Evolutionary conservation across 2,329 filamentous ascomycete genomes (phyloP), one percentile per base, ranked within the genome.

Genomic region (Sporothrix protearum): DNA sequence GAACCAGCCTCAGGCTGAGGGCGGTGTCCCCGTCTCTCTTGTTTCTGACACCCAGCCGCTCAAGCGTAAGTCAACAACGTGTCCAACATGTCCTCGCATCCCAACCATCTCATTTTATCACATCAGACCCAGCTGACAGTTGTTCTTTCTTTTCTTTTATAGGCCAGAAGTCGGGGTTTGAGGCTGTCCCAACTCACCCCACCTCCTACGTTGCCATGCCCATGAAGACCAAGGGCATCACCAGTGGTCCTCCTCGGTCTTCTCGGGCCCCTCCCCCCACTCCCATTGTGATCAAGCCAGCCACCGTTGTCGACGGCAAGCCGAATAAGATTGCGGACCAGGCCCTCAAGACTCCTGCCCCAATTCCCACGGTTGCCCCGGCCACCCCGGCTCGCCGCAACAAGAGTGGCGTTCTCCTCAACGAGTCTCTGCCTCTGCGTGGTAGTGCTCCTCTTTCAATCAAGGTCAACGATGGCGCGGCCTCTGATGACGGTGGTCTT

Each of bases 21-120:
- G 42, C 14, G 42, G 14, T 47, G 39, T 7, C 3, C 39, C 39
- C 1, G 22, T 30, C n/a, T 45, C 61, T 10, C 28, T 66, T 4
- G 64, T 67, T 2, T 33, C 45, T 0, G 30, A 19, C 3, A 22
- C 28, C 3, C 25, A 67, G 3, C 45, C 64, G 1, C 6, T 67
- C 6, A 67, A 67, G n/a, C 16, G 64, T 67, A 51, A 49, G 64
- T n/a, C n/a, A n/a, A n/a, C n/a, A n/a, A n/a, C n/a, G n/a, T 22
- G 3, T 16, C 8, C 9, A 0, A 19, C 9, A 25, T 53, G 39
- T 12, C 22, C 10, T 9, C 8, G 4, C 63, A 16, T 33, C 19
- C 7, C 6, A n/a, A n/a, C 9, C 22, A 30, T 33, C 16, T 33
- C 16, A 19, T 19, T 16, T 30, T 5, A 28, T n/a, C 19, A 12